Conservation (phyloP, 768 basidiomycete species). For the Pholiota molesta region DNA sequence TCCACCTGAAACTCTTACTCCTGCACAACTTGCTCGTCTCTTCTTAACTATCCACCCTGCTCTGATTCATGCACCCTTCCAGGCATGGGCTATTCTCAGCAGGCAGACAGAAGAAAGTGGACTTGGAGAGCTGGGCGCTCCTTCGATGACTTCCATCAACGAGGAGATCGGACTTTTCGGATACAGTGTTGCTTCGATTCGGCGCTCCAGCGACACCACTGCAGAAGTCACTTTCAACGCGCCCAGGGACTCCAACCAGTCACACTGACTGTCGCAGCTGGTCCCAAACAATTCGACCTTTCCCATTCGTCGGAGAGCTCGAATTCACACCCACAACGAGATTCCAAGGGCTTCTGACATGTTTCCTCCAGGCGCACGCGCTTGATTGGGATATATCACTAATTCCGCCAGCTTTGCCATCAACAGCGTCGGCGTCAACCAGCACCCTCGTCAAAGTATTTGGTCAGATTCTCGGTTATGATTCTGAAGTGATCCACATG, state of each 20-base stretch:
- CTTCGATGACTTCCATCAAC: constrained; percentile 40
- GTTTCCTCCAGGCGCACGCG: constrained; percentile 63
- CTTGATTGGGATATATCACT: constrained; percentile 68
- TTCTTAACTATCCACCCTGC: constrained; percentile 62
- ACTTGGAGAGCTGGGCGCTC: constrained; percentile 55
- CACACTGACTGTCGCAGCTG: constrained; percentile 48
- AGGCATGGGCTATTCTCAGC: constrained; percentile 64
- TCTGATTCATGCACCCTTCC: constrained; percentile 56
- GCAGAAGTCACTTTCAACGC: constrained; percentile 46
- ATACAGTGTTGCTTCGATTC: constrained; percentile 46
- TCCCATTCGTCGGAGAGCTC: constrained; percentile 41
- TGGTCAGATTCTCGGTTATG: constrained; percentile 61
- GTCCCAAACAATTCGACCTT: constrained; percentile 47
- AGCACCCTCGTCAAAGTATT: constrained; percentile 59
- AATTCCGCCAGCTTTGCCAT: constrained; percentile 58
- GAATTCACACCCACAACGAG: constrained; percentile 51
- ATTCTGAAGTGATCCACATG: constrained; percentile 59
- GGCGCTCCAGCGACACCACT: constrained; percentile 40
- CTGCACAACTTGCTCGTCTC: constrained; percentile 55
- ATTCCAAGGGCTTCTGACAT: constrained; percentile 61
- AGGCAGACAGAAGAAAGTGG: constrained; percentile 57
- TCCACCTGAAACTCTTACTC: constrained; percentile 40
- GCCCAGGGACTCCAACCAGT: constrained; percentile 31
- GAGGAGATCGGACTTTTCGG: constrained; percentile 56
- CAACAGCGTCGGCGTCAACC: constrained; percentile 64